Evolutionary conservation across 2,329 filamentous ascomycete species (phyloP).

Genomic region (Sphaerulina populicola): DNA sequence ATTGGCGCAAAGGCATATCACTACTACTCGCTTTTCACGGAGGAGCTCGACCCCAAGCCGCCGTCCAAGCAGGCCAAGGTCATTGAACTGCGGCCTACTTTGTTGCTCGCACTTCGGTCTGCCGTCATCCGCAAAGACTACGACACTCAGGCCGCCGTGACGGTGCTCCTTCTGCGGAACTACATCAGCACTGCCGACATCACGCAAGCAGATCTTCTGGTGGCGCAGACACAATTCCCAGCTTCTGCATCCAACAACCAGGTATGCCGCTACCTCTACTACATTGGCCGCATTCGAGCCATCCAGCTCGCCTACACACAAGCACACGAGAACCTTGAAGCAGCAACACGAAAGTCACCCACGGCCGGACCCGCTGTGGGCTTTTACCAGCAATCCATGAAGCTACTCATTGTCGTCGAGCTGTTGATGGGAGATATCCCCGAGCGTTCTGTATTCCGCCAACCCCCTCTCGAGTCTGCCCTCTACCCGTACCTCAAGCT

Average conservation of each 20-base stretch:
- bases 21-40: conserved; percentile 92
- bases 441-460: conserved; percentile 87
- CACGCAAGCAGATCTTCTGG: conserved; percentile 87
- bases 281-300: conserved; percentile 88
- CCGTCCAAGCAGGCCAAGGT: conserved; percentile 83
- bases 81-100: conserved; percentile 73
- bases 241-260: conserved; percentile 94
- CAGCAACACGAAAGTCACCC: conserved; percentile 89
- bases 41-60: conserved; percentile 77
- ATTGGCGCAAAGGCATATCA: conserved; percentile 95
- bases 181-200: conserved; percentile 96
- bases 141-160: conserved; percentile 94
- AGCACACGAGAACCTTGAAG: conserved; percentile 86
- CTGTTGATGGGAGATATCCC: conserved; percentile 98
- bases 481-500: conserved; percentile 89
- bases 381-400: conserved; percentile 92
- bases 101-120: conserved; percentile 82
- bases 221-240: conserved; percentile 93
- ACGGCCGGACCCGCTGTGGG: conserved; percentile 81
- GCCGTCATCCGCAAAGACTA: conserved; percentile 95
- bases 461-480: conserved; percentile 74
- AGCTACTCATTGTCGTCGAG: conserved; percentile 93
- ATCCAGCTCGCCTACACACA: conserved; percentile 97
- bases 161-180: conserved; percentile 87
- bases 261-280: conserved; percentile 94